A percentile compares a stretch with the other conserved stretches of the same genome.
Evolutionary conservation across 441 rosid species (phyloP).

Genomic region (Sinapis alba): DNA sequence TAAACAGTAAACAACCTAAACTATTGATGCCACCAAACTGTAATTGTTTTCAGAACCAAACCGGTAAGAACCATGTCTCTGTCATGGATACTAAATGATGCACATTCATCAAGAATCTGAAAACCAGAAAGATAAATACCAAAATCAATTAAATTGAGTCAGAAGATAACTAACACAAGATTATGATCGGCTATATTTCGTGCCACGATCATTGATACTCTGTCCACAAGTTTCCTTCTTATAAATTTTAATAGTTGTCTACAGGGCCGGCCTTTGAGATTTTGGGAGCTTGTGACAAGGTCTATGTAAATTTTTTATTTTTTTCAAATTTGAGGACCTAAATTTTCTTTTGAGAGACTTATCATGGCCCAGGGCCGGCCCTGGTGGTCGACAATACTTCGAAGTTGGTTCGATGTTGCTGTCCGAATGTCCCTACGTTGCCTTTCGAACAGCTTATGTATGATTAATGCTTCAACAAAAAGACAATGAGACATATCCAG

Average conservation of each 20-base stretch:
- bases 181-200: conserved; percentile 32
- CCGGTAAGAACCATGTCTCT: conserved; percentile 8
- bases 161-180: conserved; percentile 24
- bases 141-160: conserved; percentile 21
- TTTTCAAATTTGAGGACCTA: too few relatives aligned
- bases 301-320: too few relatives aligned
- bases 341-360: too few relatives aligned
- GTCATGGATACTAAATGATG: conserved; percentile 9
- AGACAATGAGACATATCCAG: conserved; percentile 42
- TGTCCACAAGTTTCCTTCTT: conserved; percentile 36
- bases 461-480: conserved; percentile 37
- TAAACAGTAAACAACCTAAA: background rate
- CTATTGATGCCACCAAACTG: conserved; percentile 8
- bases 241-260: background rate
- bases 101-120: conserved; percentile 15
- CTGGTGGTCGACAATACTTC: conserved; percentile 38
- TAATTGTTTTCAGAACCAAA: conserved; percentile 6
- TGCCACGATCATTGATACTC: conserved; percentile 34
- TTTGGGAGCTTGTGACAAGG: too few relatives aligned
- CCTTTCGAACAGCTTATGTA: conserved; percentile 33
- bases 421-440: conserved; percentile 44
- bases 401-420: conserved; percentile 42
- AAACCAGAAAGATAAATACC: conserved; percentile 26
- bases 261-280: too few relatives aligned
- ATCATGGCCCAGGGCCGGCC: too few relatives aligned